Percentiles rank a stretch among this genome's conserved stretches.
phyloP scores from a whole-genome alignment of 108 stramenopile genomes.

The Nannochloropsis granulata region DNA sequence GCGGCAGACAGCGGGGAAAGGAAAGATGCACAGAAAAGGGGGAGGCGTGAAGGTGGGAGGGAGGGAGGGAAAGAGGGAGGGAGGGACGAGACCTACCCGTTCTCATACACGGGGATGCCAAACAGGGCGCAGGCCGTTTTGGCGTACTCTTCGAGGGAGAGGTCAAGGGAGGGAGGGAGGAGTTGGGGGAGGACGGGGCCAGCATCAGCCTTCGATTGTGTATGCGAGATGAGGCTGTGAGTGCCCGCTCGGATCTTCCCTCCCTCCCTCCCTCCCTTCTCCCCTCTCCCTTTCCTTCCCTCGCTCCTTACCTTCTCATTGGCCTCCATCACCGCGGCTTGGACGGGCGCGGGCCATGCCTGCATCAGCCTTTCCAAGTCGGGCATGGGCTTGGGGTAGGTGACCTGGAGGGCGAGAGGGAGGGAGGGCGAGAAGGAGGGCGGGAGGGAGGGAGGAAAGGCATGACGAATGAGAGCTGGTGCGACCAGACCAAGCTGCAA shows the following conservation, averaged over 20 bases:
- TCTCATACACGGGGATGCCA: constrained; percentile 56
- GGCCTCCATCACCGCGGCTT: constrained; percentile 4
- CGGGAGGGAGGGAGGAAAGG: too few species aligned
- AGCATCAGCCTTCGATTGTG: too few species aligned
- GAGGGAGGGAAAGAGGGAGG: neutral
- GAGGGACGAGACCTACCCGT: neutral
- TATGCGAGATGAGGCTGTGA: constrained; percentile 40
- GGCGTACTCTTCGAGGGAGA: constrained; percentile 55
- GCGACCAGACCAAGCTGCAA: neutral
- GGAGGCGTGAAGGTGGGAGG: neutral
- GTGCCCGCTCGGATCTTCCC: neutral
- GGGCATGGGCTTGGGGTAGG: constrained; percentile 54
- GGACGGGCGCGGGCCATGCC: constrained; percentile 53
- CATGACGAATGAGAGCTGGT: neutral
- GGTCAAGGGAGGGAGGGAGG: constrained; percentile 27
- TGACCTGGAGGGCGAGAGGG: constrained; percentile 12
- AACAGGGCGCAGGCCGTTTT: constrained; percentile 50
- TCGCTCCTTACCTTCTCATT: neutral
- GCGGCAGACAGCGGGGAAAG: too few species aligned
- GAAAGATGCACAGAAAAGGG: neutral
- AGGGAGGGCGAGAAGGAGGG: neutral
- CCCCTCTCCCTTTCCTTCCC: neutral
- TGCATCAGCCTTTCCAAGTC: constrained; percentile 56
- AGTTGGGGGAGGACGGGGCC: neutral
- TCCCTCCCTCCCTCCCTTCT: neutral